phyloP scores from a whole-genome alignment of 345 rosid genomes.

The Pistacia atlantica region DNA sequence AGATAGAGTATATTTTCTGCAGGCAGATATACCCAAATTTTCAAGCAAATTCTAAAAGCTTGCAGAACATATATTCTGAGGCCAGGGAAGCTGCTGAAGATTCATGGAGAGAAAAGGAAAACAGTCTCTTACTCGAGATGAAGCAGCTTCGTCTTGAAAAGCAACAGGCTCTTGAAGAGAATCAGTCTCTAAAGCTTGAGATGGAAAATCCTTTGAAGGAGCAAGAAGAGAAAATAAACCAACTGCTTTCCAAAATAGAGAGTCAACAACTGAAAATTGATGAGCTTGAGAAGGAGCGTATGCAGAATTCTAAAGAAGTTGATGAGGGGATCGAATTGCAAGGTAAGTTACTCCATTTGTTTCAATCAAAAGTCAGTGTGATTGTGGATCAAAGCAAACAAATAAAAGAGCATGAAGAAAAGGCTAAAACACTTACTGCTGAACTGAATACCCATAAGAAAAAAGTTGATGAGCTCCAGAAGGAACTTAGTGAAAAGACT shows the following conservation, averaged over 20 bases:
- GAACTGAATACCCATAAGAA: conserved; percentile 44
- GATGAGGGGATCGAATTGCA: conserved; percentile 52
- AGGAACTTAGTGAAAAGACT: conserved; percentile 39
- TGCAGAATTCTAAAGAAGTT: conserved; percentile 45
- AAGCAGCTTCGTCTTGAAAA: conserved; percentile 57
- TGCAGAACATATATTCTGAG: conserved; percentile 53
- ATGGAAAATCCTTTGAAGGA: conserved; percentile 38
- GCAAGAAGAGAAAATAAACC: conserved; percentile 26
- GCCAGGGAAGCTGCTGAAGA: conserved; percentile 57
- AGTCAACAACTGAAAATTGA: conserved; percentile 34
- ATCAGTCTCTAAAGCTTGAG: conserved; percentile 41
- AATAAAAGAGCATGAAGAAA: conserved; percentile 41
- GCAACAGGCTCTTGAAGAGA: conserved; percentile 41
- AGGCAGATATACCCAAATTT: conserved; percentile 76
- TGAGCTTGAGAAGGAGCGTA: conserved; percentile 37
- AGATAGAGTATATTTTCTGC: conserved; percentile 89
- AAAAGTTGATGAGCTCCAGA: conserved; percentile 41
- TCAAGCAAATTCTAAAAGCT: conserved; percentile 53
- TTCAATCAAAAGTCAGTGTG: conserved; percentile 40
- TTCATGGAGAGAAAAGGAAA: conserved; percentile 60
- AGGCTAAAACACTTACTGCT: conserved; percentile 33
- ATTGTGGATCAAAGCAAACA: conserved; percentile 29
- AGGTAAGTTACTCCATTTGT: conserved; percentile 35
- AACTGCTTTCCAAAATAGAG: conserved; percentile 25
- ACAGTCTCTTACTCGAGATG: conserved; percentile 39